Evolutionary conservation across 805 yeast species (phyloP).

Genomic region (Pichia phayaonensis): DNA sequence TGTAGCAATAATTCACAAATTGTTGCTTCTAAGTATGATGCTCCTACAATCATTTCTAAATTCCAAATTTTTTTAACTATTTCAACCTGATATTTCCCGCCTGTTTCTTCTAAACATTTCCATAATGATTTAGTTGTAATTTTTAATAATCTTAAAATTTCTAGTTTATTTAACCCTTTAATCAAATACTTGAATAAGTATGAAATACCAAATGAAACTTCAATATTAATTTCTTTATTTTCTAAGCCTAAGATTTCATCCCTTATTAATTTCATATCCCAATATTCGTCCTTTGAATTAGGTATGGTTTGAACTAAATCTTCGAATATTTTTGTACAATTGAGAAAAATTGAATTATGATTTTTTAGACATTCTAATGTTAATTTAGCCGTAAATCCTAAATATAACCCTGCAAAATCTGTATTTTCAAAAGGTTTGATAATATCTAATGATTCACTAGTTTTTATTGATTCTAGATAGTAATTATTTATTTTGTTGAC

Average conservation of each 20-base stretch:
- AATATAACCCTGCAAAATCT: slow-evolving; percentile 35
- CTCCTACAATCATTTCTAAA: slow-evolving; percentile 45
- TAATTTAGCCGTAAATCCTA: slow-evolving; percentile 26
- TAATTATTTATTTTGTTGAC: slow-evolving; percentile 12
- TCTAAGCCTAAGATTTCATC: slow-evolving; percentile 23
- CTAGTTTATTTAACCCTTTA: slow-evolving; percentile 24
- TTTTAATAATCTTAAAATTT: slow-evolving; percentile 34
- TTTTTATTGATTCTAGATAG: slow-evolving; percentile 10
- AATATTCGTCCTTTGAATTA: slow-evolving; percentile 16
- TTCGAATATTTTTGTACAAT: slow-evolving; percentile 30
- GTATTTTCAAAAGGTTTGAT: slow-evolving; percentile 35
- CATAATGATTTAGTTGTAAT: slow-evolving; percentile 43
- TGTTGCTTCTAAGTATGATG: slow-evolving; percentile 64
- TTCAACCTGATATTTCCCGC: slow-evolving; percentile 61
- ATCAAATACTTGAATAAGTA: slow-evolving; percentile 33
- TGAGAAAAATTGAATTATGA: slow-evolving; percentile 20
- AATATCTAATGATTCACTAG: not conserved
- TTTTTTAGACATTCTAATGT: slow-evolving; percentile 12
- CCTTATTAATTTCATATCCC: slow-evolving; percentile 24
- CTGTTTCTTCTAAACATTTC: slow-evolving; percentile 41
- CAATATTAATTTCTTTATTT: slow-evolving; percentile 15
- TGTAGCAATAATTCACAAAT: slow-evolving; percentile 47
- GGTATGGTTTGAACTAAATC: slow-evolving; percentile 41
- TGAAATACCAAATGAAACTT: slow-evolving; percentile 37
- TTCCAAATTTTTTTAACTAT: slow-evolving; percentile 58